Evolutionary conservation across 2,329 filamentous ascomycete genomes (phyloP).

Genomic region (Metarhizium humberi): DNA sequence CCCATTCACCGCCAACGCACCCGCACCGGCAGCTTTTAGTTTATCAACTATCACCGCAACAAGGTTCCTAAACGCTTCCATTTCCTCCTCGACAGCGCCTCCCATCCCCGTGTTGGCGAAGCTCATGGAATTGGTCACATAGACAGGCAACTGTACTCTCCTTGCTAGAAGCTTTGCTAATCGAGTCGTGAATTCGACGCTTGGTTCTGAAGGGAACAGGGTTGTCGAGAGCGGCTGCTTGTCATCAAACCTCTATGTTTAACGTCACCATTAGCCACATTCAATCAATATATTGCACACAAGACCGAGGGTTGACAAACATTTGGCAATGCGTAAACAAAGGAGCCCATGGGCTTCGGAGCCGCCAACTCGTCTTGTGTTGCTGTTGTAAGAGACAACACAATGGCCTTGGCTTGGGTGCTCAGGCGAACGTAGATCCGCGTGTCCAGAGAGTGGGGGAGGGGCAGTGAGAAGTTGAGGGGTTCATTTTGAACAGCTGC

Average conservation of each 20-base stretch:
- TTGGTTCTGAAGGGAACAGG: slow-evolving; percentile 66
- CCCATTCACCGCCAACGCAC: slow-evolving; percentile 1
- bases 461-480: slow-evolving; percentile 41
- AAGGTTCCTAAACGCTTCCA: slow-evolving; percentile 73
- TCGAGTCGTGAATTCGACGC: slow-evolving; percentile 78
- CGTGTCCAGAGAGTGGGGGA: slow-evolving; percentile 51
- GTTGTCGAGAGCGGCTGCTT: slow-evolving; percentile 65
- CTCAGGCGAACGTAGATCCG: slow-evolving; percentile 52
- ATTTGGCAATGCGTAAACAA: slow-evolving; percentile 89
- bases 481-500: neutral
- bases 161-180: slow-evolving; percentile 77
- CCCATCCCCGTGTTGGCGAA: slow-evolving; percentile 66
- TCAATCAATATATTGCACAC: neutral
- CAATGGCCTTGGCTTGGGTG: slow-evolving; percentile 45
- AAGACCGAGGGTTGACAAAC: slow-evolving; percentile 34
- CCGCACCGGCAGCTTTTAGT: slow-evolving; percentile 14
- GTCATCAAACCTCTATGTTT: slow-evolving; percentile 42
- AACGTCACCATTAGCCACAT: slow-evolving; percentile 16
- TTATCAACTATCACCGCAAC: slow-evolving; percentile 51
- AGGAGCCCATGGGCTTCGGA: slow-evolving; percentile 64
- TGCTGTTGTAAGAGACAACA: slow-evolving; percentile 53
- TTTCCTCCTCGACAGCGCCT: slow-evolving; percentile 83
- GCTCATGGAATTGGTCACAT: slow-evolving; percentile 81
- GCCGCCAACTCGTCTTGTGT: slow-evolving; percentile 40
- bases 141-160: slow-evolving; percentile 65